These are phyloP conservation scores for Gymnopus androsaceus DNA, from an alignment of 1,284 basidiomycete species.

Conservation along the genomic window DNA sequence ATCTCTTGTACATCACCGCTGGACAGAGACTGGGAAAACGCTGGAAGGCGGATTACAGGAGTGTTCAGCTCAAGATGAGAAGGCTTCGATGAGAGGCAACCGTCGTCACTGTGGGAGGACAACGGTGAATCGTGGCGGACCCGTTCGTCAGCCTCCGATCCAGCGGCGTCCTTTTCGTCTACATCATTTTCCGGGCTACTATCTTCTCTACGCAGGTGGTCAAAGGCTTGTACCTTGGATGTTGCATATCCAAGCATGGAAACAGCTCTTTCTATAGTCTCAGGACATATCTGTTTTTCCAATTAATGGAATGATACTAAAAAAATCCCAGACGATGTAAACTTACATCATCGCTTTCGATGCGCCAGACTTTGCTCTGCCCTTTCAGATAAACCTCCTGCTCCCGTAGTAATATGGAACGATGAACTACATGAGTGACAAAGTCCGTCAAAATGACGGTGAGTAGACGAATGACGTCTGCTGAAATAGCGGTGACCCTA, in stretches of 20 bases:
- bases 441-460: conserved; percentile 50
- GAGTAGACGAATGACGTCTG: conserved; percentile 40
- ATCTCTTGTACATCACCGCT: neutral
- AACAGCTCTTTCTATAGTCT: conserved; percentile 48
- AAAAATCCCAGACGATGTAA: neutral
- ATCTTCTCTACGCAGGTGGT: neutral
- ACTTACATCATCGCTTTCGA: conserved; percentile 34
- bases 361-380: conserved; percentile 59
- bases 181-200: neutral
- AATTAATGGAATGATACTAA: conserved; percentile 3
- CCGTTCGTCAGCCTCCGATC: conserved; percentile 8
- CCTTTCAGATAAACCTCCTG: conserved; percentile 56
- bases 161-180: conserved; percentile 1
- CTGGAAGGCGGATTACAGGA: conserved; percentile 31
- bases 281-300: conserved; percentile 37
- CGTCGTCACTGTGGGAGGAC: conserved; percentile 12
- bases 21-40: conserved; percentile 2
- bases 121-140: conserved; percentile 14
- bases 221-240: neutral
- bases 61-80: conserved; percentile 27
- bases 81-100: conserved; percentile 11
- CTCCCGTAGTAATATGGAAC: conserved; percentile 53
- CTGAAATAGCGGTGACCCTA: conserved; percentile 30
- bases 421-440: conserved; percentile 49
- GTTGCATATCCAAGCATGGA: conserved; percentile 35